Evolutionary conservation across 768 basidiomycete genomes (phyloP).

Genomic region (Boletus eberwhitei): DNA sequence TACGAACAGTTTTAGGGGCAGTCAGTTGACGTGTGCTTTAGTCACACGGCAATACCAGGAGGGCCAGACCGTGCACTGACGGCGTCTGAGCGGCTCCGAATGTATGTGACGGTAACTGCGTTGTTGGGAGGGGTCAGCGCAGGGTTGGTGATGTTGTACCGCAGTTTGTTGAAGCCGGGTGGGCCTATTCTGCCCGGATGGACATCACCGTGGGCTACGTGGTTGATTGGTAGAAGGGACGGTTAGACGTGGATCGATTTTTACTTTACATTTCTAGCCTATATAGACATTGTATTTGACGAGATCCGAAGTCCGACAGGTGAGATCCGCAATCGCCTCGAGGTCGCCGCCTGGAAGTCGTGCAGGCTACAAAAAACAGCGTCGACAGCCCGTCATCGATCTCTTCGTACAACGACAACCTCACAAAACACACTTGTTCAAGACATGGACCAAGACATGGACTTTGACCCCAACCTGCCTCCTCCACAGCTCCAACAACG

Average conservation of each 20-base stretch:
- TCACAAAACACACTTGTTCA: neutral
- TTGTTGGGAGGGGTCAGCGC: conserved; percentile 71
- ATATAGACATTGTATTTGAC: conserved; percentile 17
- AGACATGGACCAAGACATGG: conserved; percentile 81
- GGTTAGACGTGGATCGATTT: conserved; percentile 9
- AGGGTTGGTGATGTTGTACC: conserved; percentile 66
- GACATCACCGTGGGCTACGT: conserved; percentile 60
- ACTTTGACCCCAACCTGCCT: conserved; percentile 46
- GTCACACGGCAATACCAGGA: conserved; percentile 70
- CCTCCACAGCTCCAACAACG: conserved; percentile 36
- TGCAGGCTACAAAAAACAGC: conserved; percentile 16
- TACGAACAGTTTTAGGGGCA: neutral
- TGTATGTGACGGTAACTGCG: conserved; percentile 71
- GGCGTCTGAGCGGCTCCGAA: conserved; percentile 62
- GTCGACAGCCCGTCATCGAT: conserved; percentile 16
- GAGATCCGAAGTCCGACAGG: conserved; percentile 35
- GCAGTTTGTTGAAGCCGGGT: conserved; percentile 65
- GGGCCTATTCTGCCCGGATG: conserved; percentile 49
- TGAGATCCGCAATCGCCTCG: conserved; percentile 38
- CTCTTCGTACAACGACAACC: conserved; percentile 6
- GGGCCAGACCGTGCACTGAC: conserved; percentile 79
- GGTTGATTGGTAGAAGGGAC: conserved; percentile 58
- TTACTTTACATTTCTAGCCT: conserved; percentile 8
- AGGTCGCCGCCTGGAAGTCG: conserved; percentile 30
- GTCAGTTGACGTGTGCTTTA: conserved; percentile 26